Base-by-base conservation (phyloP, 2,329 filamentous ascomycete species). In the Trichophyton schoenleinii region DNA sequence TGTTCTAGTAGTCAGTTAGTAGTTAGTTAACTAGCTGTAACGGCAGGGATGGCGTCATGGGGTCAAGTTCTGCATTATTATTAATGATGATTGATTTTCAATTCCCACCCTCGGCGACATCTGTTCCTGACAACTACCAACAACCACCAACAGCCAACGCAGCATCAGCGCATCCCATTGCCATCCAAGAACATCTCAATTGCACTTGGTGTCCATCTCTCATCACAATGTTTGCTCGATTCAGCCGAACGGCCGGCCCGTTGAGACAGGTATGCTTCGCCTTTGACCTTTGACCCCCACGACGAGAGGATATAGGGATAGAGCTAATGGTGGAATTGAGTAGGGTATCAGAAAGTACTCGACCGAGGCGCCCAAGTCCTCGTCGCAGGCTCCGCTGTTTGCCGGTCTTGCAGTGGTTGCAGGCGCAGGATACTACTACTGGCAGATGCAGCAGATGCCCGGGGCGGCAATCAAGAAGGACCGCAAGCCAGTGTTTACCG, bases 331-430 rank as follows among this genome's bases (percentile, higher is more conserved):
- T 20, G 41, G n/a, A 15, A 44, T 41, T 42, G 41, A 18, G 15
- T 68, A 87, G 85, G 80, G 82, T 71, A 78, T 84, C 72, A 84
- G 85, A 71, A 80, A 81, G 70, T 96, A 95, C 75, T 88, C 91
- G 62, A 87, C 75, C 74, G 70, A 83, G 84, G 74, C 61, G 15
- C 59, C 63, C 36, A 59, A 64, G 36, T 28, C 60, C n/a, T 61
- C 61, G 77, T 81, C 71, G 81, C 79, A 71, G 85, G 83, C 70
- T 74, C 41, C 81, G 44, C 71, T 84, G 42, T 73, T 91, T 65
- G 86, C 85, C 71, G 70, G 75, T 44, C 64, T 75, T 52, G 69
- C 72, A 64, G 69, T 70, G 61, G 75, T 60, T 31, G 79, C 80
- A 44, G 85, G 80, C 62, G 76, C 83, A 20, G 87, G 83, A 63